Conservation (phyloP, 2,329 filamentous ascomycete species). For the Trichophyton mentagrophytes region DNA sequence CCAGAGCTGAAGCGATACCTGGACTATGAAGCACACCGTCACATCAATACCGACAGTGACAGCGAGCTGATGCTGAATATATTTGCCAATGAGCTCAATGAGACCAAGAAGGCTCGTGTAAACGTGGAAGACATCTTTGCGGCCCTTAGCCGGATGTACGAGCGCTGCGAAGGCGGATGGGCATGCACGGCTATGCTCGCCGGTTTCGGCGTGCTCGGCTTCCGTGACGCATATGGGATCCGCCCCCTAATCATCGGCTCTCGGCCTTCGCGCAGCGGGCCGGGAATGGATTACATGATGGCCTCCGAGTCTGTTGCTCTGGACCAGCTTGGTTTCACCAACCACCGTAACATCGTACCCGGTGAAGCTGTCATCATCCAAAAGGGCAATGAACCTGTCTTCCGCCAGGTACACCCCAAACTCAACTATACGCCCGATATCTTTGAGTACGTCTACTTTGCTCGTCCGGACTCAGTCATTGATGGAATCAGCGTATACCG, state of each 20-base stretch:
- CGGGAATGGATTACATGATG: conserved; percentile 73
- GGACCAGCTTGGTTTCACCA: conserved; percentile 63
- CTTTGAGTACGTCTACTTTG: conserved; percentile 82
- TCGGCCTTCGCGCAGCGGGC: conserved; percentile 51
- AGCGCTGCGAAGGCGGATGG: conserved; percentile 60
- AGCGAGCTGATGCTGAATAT: conserved; percentile 81
- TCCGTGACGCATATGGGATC: conserved; percentile 69
- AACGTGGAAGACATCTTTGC: conserved; percentile 67
- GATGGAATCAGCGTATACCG: conserved; percentile 80
- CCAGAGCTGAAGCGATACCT: conserved; percentile 56
- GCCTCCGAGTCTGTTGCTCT: conserved; percentile 80
- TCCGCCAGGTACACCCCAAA: conserved; percentile 58
- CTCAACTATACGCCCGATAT: conserved; percentile 69
- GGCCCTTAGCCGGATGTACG: conserved; percentile 58
- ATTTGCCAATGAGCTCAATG: conserved; percentile 68
- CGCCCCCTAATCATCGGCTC: conserved; percentile 70
- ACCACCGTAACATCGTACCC: conserved; percentile 65
- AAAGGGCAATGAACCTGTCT: conserved; percentile 61
- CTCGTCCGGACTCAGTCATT: conserved; percentile 66
- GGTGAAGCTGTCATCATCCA: conserved; percentile 76
- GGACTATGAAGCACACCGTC: conserved; percentile 65
- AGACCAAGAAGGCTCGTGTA: conserved; percentile 68
- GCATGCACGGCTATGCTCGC: conserved; percentile 73
- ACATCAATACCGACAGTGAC: conserved; percentile 84
- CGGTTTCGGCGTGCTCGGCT: conserved; percentile 66